Evolutionary conservation across 169 alveolate species (phyloP).

Genomic region (Eimeria brunetti): DNA sequence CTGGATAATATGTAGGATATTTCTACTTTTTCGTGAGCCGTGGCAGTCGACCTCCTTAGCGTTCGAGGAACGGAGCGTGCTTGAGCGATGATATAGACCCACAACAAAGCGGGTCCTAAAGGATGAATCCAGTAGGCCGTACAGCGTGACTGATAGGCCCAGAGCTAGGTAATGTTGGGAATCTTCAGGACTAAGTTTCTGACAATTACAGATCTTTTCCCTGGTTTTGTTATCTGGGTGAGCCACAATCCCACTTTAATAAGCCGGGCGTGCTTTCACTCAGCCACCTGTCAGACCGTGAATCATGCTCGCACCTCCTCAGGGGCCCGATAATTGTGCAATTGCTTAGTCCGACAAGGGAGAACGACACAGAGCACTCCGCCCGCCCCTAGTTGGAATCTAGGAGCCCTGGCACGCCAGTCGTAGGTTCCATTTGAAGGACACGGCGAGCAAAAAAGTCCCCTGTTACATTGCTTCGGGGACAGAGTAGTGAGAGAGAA

Average conservation of each 20-base stretch:
- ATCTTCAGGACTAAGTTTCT: neutral
- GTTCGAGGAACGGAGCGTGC: neutral
- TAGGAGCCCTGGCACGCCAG: neutral
- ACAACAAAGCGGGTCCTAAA: neutral
- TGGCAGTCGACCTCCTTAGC: neutral
- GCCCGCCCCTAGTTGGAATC: neutral
- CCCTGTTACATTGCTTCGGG: conserved; percentile 37
- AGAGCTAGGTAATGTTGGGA: neutral
- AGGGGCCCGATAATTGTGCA: too few relatives aligned
- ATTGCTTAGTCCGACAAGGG: too few relatives aligned
- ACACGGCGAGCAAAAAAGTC: conserved; percentile 44
- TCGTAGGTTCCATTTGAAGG: conserved; percentile 47
- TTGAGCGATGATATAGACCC: neutral
- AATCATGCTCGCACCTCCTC: neutral
- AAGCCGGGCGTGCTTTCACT: neutral
- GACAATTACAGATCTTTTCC: neutral
- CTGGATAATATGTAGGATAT: neutral
- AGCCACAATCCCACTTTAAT: neutral
- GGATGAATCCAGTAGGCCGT: neutral
- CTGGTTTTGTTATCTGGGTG: neutral
- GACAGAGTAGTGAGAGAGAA: conserved; percentile 16
- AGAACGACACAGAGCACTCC: neutral
- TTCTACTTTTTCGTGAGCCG: neutral
- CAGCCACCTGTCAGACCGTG: neutral
- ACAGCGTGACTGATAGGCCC: too few relatives aligned